Conservation (phyloP, 2,329 filamentous ascomycete genomes). For the Paramyrothecium sp. region DNA sequence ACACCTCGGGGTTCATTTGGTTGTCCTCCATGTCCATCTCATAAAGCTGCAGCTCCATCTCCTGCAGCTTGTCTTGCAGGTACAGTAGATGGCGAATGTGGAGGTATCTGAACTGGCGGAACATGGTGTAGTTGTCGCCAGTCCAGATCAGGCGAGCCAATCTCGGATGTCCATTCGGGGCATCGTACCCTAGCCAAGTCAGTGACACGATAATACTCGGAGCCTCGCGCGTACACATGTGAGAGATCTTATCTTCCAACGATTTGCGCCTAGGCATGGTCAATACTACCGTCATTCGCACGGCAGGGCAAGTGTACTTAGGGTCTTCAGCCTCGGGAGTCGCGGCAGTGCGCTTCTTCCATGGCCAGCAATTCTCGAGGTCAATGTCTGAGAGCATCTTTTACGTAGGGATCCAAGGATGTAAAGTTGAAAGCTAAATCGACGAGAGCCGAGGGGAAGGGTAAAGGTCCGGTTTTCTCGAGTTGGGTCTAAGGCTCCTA, state of each 20-base stretch:
- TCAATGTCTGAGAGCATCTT: neutral
- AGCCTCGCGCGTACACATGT: neutral
- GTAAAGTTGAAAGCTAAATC: too few species aligned
- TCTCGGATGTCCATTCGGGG: neutral
- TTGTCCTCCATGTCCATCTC: neutral
- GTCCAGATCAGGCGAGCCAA: neutral
- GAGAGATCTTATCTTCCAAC: neutral
- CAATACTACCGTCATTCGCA: too few species aligned
- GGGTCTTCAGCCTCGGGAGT: neutral
- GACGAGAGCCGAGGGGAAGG: too few species aligned
- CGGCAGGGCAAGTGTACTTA: neutral
- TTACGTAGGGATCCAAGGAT: neutral
- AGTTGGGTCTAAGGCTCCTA: too few species aligned
- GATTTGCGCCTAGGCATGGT: neutral
- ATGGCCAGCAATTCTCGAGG: neutral
- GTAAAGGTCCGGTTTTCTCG: too few species aligned
- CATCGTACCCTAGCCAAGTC: neutral
- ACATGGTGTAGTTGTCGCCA: neutral
- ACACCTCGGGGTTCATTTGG: neutral
- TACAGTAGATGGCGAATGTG: neutral
- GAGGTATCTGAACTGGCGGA: neutral
- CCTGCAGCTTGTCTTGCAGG: neutral
- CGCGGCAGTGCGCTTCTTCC: neutral
- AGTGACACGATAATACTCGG: neutral
- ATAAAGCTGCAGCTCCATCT: neutral